These are phyloP conservation scores for Alectoria sarmentosa DNA, from an alignment of 495 filamentous ascomycete species.

Conservation along the genomic window DNA sequence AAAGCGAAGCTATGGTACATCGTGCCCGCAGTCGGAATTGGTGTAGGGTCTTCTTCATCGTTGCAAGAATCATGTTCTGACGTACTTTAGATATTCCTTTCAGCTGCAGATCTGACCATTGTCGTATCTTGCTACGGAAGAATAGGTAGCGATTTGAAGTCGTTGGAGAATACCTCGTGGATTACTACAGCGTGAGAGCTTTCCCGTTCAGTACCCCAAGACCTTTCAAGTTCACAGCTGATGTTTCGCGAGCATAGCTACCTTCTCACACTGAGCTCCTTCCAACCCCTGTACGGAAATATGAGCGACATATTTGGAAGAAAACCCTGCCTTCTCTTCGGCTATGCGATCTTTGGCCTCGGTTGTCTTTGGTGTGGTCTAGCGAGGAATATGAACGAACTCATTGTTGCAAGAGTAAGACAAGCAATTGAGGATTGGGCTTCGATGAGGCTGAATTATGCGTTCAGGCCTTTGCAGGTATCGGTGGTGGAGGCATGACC, in stretches of 20 bases:
- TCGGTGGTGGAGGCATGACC: conserved; percentile 83
- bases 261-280: conserved; percentile 24
- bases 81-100: conserved; percentile 53
- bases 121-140: conserved; percentile 71
- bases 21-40: conserved; percentile 45
- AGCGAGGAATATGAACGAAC: conserved; percentile 26
- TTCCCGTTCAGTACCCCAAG: neutral
- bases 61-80: neutral
- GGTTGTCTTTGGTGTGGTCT: conserved; percentile 27
- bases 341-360: conserved; percentile 23
- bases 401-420: conserved; percentile 47
- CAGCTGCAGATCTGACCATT: conserved; percentile 75
- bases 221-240: neutral
- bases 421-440: neutral
- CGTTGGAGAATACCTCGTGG: conserved; percentile 75
- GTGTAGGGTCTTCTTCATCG: conserved; percentile 33
- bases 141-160: conserved; percentile 74
- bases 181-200: conserved; percentile 59
- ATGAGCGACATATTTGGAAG: conserved; percentile 27
- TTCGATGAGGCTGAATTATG: conserved; percentile 8
- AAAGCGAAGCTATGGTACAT: conserved; percentile 39
- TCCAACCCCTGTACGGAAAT: conserved; percentile 27
- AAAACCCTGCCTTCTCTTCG: conserved; percentile 24
- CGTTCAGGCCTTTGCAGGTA: conserved; percentile 51
- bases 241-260: conserved; percentile 11